These are phyloP conservation scores for Corinectria fuckeliana DNA, from an alignment of 2,329 filamentous ascomycete species.

Conservation along the genomic window DNA sequence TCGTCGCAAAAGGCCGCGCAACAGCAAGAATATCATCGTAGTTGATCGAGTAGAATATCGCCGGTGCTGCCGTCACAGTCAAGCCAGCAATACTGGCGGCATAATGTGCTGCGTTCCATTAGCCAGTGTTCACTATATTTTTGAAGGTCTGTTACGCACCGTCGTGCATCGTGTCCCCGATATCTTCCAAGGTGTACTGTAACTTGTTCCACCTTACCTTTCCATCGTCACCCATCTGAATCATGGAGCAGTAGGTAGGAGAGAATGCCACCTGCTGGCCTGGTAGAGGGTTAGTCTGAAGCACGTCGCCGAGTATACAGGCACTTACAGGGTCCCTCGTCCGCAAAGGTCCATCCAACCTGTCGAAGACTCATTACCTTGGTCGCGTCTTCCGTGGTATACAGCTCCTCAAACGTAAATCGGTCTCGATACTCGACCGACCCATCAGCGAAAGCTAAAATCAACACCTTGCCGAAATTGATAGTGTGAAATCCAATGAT, in stretches of 20 bases:
- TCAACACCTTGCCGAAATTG: slow-evolving; percentile 74
- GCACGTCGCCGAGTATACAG: neutral
- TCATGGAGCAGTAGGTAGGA: slow-evolving; percentile 64
- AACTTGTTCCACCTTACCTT: slow-evolving; percentile 65
- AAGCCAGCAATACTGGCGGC: slow-evolving; percentile 67
- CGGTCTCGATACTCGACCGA: slow-evolving; percentile 82
- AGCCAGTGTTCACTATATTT: slow-evolving; percentile 5
- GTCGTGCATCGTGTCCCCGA: slow-evolving; percentile 56
- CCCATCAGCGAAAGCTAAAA: slow-evolving; percentile 80
- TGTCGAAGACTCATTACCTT: slow-evolving; percentile 75
- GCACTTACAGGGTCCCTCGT: slow-evolving; percentile 67
- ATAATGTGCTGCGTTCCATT: slow-evolving; percentile 53
- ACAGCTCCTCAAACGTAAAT: slow-evolving; percentile 72
- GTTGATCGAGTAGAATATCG: slow-evolving; percentile 54
- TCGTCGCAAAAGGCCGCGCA: slow-evolving; percentile 56
- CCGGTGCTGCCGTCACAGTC: slow-evolving; percentile 57
- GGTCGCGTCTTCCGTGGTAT: slow-evolving; percentile 67
- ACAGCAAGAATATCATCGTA: slow-evolving; percentile 77
- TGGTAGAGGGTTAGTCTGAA: slow-evolving; percentile 38
- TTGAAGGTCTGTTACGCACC: slow-evolving; percentile 44
- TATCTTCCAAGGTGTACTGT: slow-evolving; percentile 56
- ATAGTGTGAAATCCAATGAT: slow-evolving; percentile 72
- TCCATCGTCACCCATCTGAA: slow-evolving; percentile 64
- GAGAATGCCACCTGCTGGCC: slow-evolving; percentile 67
- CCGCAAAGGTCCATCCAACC: slow-evolving; percentile 75